phyloP scores from a whole-genome alignment of 805 yeast species.

The Starmerella apis region DNA sequence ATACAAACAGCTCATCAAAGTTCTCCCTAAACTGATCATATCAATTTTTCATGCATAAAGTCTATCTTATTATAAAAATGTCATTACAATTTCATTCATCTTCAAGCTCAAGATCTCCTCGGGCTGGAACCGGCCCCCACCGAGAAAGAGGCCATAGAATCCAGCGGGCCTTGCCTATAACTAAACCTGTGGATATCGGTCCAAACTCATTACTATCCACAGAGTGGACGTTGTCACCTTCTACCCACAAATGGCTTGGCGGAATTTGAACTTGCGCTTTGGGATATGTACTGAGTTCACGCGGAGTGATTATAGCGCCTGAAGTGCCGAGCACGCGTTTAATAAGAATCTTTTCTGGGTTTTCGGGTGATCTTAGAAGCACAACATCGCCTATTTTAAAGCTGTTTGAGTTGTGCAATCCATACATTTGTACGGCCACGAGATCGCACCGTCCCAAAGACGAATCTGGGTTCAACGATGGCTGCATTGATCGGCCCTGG shows the following conservation, averaged over 20 bases:
- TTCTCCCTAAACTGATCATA: too few relatives aligned
- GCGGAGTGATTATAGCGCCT: conserved; percentile 57
- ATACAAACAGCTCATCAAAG: too few relatives aligned
- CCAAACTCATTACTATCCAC: conserved; percentile 83
- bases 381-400: conserved; percentile 59
- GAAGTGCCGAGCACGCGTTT: conserved; percentile 69
- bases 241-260: conserved; percentile 81
- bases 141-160: conserved; percentile 63
- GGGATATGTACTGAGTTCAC: conserved; percentile 42
- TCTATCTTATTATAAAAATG: too few relatives aligned
- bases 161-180: conserved; percentile 61
- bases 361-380: conserved; percentile 65
- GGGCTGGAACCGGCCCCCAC: conserved; percentile 39
- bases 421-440: conserved; percentile 60
- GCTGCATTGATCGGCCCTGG: conserved; percentile 79
- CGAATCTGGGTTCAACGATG: conserved; percentile 65
- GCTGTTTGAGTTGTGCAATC: conserved; percentile 39
- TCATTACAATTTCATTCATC: too few relatives aligned
- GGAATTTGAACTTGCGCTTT: conserved; percentile 54
- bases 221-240: conserved; percentile 75
- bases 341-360: conserved; percentile 65
- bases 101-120: conserved; percentile 4
- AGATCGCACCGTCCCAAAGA: conserved; percentile 33
- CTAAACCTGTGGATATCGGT: conserved; percentile 70
- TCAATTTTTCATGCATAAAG: too few relatives aligned